Conservation (phyloP, 441 rosid species). For the Iberis amara region DNA sequence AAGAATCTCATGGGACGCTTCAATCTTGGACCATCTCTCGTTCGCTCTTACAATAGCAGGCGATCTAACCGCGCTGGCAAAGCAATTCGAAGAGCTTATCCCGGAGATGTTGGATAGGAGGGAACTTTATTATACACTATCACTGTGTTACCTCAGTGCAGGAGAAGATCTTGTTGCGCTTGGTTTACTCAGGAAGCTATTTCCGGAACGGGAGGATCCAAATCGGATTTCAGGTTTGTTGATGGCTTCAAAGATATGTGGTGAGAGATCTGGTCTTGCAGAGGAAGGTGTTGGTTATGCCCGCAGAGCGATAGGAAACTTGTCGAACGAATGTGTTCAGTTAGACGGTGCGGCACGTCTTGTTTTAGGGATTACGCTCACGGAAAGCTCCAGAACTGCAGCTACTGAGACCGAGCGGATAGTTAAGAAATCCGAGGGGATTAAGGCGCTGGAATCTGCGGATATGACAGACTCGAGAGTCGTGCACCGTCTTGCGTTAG, state of each 20-base stretch:
- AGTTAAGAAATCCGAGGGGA: slow-evolving; percentile 47
- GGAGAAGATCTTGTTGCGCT: slow-evolving; percentile 67
- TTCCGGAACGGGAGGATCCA: slow-evolving; percentile 48
- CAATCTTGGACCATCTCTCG: slow-evolving; percentile 71
- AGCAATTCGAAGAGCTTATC: slow-evolving; percentile 58
- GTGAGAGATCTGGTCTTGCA: slow-evolving; percentile 38
- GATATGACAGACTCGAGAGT: slow-evolving; percentile 48
- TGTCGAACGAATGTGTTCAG: slow-evolving; percentile 42
- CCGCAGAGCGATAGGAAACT: slow-evolving; percentile 43
- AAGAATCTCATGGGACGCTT: slow-evolving; percentile 63
- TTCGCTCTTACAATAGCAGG: slow-evolving; percentile 71
- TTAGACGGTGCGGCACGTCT: slow-evolving; percentile 45
- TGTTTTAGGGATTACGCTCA: slow-evolving; percentile 52
- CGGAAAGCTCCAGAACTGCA: slow-evolving; percentile 46
- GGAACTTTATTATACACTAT: slow-evolving; percentile 47
- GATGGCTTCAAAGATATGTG: slow-evolving; percentile 73
- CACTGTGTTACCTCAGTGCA: slow-evolving; percentile 65
- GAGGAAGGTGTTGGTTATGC: slow-evolving; percentile 67
- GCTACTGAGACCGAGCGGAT: slow-evolving; percentile 46
- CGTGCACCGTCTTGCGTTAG: slow-evolving; percentile 55
- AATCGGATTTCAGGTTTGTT: slow-evolving; percentile 46
- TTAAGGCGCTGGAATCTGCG: slow-evolving; percentile 52
- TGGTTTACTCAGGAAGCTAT: slow-evolving; percentile 59
- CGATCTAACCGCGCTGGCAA: slow-evolving; percentile 51
- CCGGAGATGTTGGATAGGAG: slow-evolving; percentile 53